Evolutionary conservation across 2,329 filamentous ascomycete genomes (phyloP), one percentile per base, ranked within the genome.

Genomic region (Aspergillus novoparasiticus): DNA sequence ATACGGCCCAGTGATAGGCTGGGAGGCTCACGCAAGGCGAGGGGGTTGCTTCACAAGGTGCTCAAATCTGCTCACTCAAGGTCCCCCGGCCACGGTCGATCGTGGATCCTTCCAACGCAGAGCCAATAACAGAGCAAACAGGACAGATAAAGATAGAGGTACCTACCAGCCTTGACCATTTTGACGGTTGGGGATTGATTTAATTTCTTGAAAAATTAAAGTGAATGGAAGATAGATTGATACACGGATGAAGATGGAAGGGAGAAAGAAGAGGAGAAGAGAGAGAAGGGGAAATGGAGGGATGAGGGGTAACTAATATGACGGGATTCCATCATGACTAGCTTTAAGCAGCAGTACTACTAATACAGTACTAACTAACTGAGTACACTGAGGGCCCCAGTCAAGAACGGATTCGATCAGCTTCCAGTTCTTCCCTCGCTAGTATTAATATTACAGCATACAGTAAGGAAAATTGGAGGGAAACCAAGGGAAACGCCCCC

Each of bases 141-240:
- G 69, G 61, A 62, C 59, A 64, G 50, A 65, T 32, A 60, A 57
- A 57, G 28, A 26, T 8, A 56, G 43, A 57, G 10, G 55, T 39
- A 87, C 91, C 78, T 88, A 96, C 93, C 92, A 85, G 94, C 94
- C 88, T 97, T 97, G 86, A 97, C 94, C 94, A 97, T 97, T 89
- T 89, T 97, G 90, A 84, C 83, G 84, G 83, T 81, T 78, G 76
- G 70, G 14, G 75, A 39, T 65, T 73, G 73, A 76, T 63, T 71
- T 72, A 68, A 61, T 72, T 71, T 50, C 59, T 64, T 66, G 63
- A 58, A 56, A 63, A 55, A 57, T 51, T 50, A 21, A 61, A 63
- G 66, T 64, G 58, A 43, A 61, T 59, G 41, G 34, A 54, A 46
- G 51, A 12, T 21, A 56, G 48, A 57, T 59, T 58, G 61, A 36